These are phyloP conservation scores for Tuctoria greenei DNA, from an alignment of 176 grass and related monocot species.

Conservation along the genomic window DNA sequence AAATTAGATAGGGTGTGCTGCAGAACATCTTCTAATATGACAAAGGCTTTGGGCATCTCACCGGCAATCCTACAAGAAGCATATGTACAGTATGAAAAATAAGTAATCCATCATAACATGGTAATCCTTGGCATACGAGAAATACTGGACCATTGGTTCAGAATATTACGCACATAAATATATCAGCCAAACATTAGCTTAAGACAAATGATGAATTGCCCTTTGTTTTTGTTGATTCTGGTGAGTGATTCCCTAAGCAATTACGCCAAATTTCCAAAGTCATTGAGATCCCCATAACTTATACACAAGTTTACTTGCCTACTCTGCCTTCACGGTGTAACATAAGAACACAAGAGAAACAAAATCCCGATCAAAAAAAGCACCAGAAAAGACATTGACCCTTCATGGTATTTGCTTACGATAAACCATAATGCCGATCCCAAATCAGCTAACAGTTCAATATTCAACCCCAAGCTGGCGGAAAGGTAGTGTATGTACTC, in stretches of 20 bases:
- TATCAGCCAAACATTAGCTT: slow-evolving; percentile 11
- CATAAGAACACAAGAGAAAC: neutral
- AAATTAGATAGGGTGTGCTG: slow-evolving; percentile 57
- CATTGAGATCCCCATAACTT: neutral
- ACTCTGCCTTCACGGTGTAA: neutral
- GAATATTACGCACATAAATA: neutral
- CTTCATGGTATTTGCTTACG: neutral
- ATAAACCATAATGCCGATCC: neutral
- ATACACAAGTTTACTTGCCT: neutral
- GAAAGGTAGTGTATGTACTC: neutral
- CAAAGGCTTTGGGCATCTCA: slow-evolving; percentile 55
- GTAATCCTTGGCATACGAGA: neutral
- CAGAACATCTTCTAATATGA: slow-evolving; percentile 76
- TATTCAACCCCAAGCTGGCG: neutral
- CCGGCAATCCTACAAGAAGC: slow-evolving; percentile 49
- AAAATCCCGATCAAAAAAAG: slow-evolving; percentile 11
- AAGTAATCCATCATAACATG: neutral
- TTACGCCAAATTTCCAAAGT: neutral
- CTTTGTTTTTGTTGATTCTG: neutral
- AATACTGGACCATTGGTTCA: neutral
- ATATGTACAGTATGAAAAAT: neutral
- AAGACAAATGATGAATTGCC: neutral
- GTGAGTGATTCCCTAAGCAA: neutral
- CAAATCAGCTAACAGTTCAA: neutral
- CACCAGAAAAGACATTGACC: slow-evolving; percentile 5